These are phyloP conservation scores for Exsudoporus floridanus DNA, from an alignment of 1,284 basidiomycete genomes.

Conservation along the genomic window DNA sequence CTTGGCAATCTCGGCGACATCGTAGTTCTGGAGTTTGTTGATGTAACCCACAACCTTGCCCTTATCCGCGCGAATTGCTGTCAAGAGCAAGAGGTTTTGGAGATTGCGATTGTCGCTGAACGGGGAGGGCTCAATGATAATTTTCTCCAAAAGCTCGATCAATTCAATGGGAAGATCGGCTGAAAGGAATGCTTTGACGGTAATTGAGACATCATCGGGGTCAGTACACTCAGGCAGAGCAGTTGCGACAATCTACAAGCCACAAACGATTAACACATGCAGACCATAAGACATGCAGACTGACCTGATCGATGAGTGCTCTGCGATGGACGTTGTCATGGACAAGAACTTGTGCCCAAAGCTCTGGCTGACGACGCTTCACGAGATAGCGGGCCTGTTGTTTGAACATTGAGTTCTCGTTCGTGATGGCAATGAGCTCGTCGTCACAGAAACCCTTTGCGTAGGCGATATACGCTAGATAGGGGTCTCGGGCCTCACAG, in stretches of 20 bases:
- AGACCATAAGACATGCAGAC: conserved; percentile 10
- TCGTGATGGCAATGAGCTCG: conserved; percentile 95
- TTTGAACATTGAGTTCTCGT: conserved; percentile 99
- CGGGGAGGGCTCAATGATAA: conserved; percentile 94
- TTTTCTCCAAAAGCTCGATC: conserved; percentile 98
- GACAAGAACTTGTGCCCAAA: conserved; percentile 95
- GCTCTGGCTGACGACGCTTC: conserved; percentile 91
- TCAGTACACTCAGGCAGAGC: conserved; percentile 97
- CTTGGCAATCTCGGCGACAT: conserved; percentile 92
- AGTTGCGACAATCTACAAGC: conserved; percentile 79
- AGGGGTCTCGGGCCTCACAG: conserved; percentile 98
- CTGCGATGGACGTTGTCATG: conserved; percentile 92
- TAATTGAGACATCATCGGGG: conserved; percentile 97
- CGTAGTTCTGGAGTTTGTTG: conserved; percentile 96
- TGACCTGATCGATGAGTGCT: conserved; percentile 91
- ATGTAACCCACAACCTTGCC: conserved; percentile 99
- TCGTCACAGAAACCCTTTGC: conserved; percentile 99
- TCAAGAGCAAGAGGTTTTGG: conserved; percentile 93
- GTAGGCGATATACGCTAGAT: conserved; percentile 98
- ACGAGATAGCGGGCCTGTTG: conserved; percentile 98
- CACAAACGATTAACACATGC: neutral
- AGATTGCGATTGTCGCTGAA: conserved; percentile 98
- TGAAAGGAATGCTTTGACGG: conserved; percentile 98
- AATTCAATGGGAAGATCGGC: conserved; percentile 97
- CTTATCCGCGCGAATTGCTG: conserved; percentile 97